These are phyloP conservation scores for Aureobasidium sp. DNA, from an alignment of 2,329 filamentous ascomycete species.

Conservation along the genomic window DNA sequence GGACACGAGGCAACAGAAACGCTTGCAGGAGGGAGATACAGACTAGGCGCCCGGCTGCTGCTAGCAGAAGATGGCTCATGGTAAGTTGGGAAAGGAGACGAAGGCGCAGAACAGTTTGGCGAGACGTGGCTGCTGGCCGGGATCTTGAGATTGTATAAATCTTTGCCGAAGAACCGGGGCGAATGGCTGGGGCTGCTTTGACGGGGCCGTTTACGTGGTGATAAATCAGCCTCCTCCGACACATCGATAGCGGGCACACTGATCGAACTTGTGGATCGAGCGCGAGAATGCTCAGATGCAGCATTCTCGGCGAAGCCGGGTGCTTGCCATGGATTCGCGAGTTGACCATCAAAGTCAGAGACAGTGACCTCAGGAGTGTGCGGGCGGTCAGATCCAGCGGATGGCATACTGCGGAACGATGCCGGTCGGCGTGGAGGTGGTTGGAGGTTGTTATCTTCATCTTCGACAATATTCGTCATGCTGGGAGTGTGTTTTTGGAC, in stretches of 20 bases:
- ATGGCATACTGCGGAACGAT: slow-evolving; percentile 14
- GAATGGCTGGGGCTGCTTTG: slow-evolving; percentile 18
- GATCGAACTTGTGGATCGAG: not conserved
- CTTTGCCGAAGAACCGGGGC: slow-evolving; percentile 27
- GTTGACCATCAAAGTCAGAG: not conserved
- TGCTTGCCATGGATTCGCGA: not conserved
- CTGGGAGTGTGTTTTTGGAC: slow-evolving; percentile 9
- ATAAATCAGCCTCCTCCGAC: not conserved
- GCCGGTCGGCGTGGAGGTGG: slow-evolving; percentile 6
- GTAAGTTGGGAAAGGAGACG: slow-evolving; percentile 62
- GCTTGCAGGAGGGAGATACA: slow-evolving; percentile 49
- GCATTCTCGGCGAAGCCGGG: not conserved
- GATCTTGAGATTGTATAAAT: slow-evolving; percentile 37
- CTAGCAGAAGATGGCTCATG: slow-evolving; percentile 42
- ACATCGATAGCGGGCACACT: not conserved
- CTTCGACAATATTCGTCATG: slow-evolving; percentile 16
- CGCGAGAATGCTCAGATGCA: not conserved
- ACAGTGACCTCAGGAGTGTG: slow-evolving; percentile 7
- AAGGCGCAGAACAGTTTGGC: slow-evolving; percentile 33
- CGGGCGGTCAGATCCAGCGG: not conserved
- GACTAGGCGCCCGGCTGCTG: slow-evolving; percentile 47
- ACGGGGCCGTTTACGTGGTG: not conserved
- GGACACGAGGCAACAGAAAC: slow-evolving; percentile 40
- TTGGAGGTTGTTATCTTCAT: slow-evolving; percentile 21
- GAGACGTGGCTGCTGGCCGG: slow-evolving; percentile 23